Percentiles rank a stretch among this genome's conserved stretches.
These are phyloP conservation scores for Westerdykella sp. DNA, from an alignment of 2,329 filamentous ascomycete species.

Conservation along the genomic window DNA sequence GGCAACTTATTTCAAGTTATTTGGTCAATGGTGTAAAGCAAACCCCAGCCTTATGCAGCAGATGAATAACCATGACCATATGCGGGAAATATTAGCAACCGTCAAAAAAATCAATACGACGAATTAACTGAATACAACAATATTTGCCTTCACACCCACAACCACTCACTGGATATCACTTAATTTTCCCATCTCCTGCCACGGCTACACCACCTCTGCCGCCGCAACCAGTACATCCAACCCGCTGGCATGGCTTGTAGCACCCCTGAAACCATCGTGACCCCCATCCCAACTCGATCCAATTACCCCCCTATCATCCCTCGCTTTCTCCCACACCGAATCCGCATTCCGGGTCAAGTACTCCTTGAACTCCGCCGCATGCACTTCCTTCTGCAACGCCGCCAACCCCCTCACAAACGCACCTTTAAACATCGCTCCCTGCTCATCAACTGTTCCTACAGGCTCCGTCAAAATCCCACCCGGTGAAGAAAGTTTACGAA, in stretches of 20 bases:
- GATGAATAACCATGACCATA: too few relatives aligned
- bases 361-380: slow-evolving; percentile 14
- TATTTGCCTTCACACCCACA: too few relatives aligned
- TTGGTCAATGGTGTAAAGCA: too few relatives aligned
- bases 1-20: too few relatives aligned
- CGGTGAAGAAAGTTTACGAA: slow-evolving; percentile 16
- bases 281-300: slow-evolving; percentile 54
- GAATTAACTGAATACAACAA: too few relatives aligned
- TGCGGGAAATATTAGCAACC: too few relatives aligned
- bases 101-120: too few relatives aligned
- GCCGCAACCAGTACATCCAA: slow-evolving; percentile 59
- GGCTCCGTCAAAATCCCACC: slow-evolving; percentile 32
- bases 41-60: too few relatives aligned
- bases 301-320: slow-evolving; percentile 41
- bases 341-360: slow-evolving; percentile 33
- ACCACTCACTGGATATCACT: too few relatives aligned
- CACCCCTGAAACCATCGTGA: slow-evolving; percentile 45
- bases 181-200: too few relatives aligned
- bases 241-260: slow-evolving; percentile 57
- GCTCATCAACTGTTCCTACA: slow-evolving; percentile 19
- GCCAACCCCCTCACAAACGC: slow-evolving; percentile 32
- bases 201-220: slow-evolving; percentile 5
- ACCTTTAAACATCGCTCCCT: slow-evolving; percentile 34
- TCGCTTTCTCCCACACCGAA: slow-evolving; percentile 23
- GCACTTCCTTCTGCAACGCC: slow-evolving; percentile 22